Base-by-base conservation (phyloP, 345 rosid species). In the Eucalyptus tenuipes region DNA sequence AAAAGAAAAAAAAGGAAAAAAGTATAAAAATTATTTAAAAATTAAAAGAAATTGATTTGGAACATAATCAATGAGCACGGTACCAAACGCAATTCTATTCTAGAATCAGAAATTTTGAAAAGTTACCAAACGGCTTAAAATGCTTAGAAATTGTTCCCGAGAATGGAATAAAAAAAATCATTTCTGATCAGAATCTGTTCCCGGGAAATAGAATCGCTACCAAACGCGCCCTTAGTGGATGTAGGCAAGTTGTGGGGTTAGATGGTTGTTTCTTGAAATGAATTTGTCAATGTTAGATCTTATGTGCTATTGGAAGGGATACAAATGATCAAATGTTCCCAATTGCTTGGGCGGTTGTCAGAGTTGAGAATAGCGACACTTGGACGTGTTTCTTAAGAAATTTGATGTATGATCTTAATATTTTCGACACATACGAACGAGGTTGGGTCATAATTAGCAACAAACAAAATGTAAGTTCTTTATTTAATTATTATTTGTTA, bases 281-380 rank as follows among this genome's bases (percentile, higher is more conserved):
- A 64, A 64, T 29, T 64, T n/a, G 20, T 64, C 5, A 14, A 64
- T 0, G 5, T 64, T 1, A n/a, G 0, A 64, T n/a, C 20, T 64
- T 66, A 18, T 66, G 79, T n/a, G 11, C 3, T 14, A 15, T 66
- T 66, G 10, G 20, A 66, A n/a, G 20, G 3, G 1, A 66, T 66
- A 40, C 10, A n/a, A 66, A 66, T 66, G 31, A 31, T 31, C 79
- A 15, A 0, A 15, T 31, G 6, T 31, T 66, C 33, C 22, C 10
- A 66, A 66, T 66, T 66, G 11, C 22, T n/a, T 66, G 11, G 11
- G 1, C 3, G 3, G 6, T 31, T n/a, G 79, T 16, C 4, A n/a
- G 3, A 15, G 79, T n/a, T 31, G 2, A n/a, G 11, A 66, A 37
- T 66, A 13, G 20, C 1, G 7, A 66, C 11, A 66, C 79, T 3